Base-by-base conservation (phyloP, 108 stramenopile genomes). In the Nannochloropsis gaditana region DNA sequence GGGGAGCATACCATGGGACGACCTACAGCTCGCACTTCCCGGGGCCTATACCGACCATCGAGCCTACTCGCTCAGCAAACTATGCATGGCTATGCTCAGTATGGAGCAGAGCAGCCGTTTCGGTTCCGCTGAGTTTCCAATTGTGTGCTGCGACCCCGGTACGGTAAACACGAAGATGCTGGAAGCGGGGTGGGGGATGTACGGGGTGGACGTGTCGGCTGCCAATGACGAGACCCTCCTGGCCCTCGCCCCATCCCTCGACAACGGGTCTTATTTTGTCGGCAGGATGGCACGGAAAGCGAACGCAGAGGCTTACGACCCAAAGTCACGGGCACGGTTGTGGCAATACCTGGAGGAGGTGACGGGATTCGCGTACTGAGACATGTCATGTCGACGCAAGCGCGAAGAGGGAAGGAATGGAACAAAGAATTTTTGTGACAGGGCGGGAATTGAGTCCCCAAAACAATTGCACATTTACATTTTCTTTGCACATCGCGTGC, bases 101-200 rank as follows among this genome's bases (percentile, higher is more conserved):
- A 86, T 90, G 11, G 89, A 94, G 84, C 88, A 94, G 59, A 91
- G 94, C 31, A 86, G 85, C 10, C 79, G 89, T 42, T 85, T 95
- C 21, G 83, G 86, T 43, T 85, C 87, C 44, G 42, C 80, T 73
- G 73, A 80, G 11, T 87, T 93, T n/a, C 90, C 91, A 80, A 92
- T 92, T 88, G 87, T 93, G 43, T 92, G 92, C 3, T 92, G 95
- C 83, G 96, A 97, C 89, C 96, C 96, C 3, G 95, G 96, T 9
- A 97, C 95, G 0, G 96, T 97, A 44, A 96, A 97, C 90, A 97
- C 95, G 5, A 96, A 95, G 85, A 96, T 96, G 95, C 89, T 96
- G 0, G 85, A 94, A 80, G 95, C 94, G 5, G 95, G 95, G 17
- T 97, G 96, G 96, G 96, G 96, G 9, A 85, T 92, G n/a, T 92